Base-by-base conservation (phyloP, 208 protist genomes). In the Paratrypanosoma confusum region DNA sequence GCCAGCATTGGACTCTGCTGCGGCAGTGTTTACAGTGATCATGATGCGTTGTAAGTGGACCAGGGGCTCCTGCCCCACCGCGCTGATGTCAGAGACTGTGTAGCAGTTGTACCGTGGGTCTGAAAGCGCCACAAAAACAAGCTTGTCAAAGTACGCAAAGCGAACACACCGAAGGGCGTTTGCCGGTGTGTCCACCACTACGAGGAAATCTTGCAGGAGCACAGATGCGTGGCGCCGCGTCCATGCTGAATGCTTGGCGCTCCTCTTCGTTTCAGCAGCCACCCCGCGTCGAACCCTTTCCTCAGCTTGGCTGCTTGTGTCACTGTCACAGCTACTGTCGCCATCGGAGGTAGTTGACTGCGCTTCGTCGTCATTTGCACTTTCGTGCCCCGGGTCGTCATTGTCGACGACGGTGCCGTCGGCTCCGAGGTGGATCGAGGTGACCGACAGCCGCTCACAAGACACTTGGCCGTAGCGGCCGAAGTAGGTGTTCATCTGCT, bases 161-260 rank as follows among this genome's bases (percentile, higher is more conserved):
- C 68, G 57, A 22, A 88, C 65, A 5, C 78, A 78, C 11, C 65
- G 62, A 23, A 76, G 42, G 5, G 79, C 78, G 47, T 92, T 92
- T 22, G 65, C 39, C 29, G 59, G 42, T 0, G 78, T 81, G 34
- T 92, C 82, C n/a, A 87, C 71, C 0, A 58, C 52, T 27, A 92
- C 65, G 43, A 92, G 71, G 41, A 92, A 92, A 39, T 92, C 82
- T 53, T 92, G 82, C 35, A 88, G 32, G n/a, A n/a, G n/a, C n/a
- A n/a, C n/a, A n/a, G n/a, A n/a, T n/a, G n/a, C n/a, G 23, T 71
- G 54, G 5, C 6, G 8, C 7, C 8, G 20, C 5, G 11, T 22
- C 14, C 33, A 37, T 2, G 27, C 29, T 21, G 20, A 10, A n/a
- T 10, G 27, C 50, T 29, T 39, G 3, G 4, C 4, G 3, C 85